A percentile compares a stretch with the other conserved stretches of the same genome.
Evolutionary conservation across 208 protist species (phyloP).

Genomic region (Trypanosoma lewisi): DNA sequence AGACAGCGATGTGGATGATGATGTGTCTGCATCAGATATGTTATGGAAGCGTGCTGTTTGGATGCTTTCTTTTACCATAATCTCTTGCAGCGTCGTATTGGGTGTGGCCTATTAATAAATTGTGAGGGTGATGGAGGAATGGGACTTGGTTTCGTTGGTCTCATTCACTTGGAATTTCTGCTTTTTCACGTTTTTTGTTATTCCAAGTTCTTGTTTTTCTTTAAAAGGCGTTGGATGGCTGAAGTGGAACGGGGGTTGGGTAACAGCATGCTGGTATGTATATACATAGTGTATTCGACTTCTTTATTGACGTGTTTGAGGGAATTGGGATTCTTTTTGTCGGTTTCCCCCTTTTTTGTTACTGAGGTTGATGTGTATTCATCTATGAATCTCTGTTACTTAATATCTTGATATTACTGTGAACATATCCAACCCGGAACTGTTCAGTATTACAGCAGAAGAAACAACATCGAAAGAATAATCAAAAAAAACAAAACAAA

Average conservation of each 20-base stretch:
- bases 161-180: not conserved
- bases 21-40: not conserved
- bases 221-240: no score
- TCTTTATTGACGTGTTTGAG: not conserved
- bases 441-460: no score
- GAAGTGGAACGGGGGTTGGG: no score
- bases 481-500: no score
- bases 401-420: no score
- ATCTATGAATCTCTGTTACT: no score
- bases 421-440: no score
- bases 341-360: not conserved
- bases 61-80: conserved; percentile 9
- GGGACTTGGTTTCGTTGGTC: not conserved
- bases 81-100: conserved; percentile 14
- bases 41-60: conserved; percentile 3
- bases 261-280: not conserved
- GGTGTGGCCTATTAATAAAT: conserved; percentile 6
- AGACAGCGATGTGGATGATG: not conserved
- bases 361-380: not conserved
- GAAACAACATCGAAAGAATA: no score
- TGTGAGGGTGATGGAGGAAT: not conserved
- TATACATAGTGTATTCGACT: not conserved
- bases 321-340: not conserved
- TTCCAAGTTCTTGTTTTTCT: no score
- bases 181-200: no score